Base-by-base conservation (phyloP, 208 protist genomes). In the Trypanosoma avium region DNA sequence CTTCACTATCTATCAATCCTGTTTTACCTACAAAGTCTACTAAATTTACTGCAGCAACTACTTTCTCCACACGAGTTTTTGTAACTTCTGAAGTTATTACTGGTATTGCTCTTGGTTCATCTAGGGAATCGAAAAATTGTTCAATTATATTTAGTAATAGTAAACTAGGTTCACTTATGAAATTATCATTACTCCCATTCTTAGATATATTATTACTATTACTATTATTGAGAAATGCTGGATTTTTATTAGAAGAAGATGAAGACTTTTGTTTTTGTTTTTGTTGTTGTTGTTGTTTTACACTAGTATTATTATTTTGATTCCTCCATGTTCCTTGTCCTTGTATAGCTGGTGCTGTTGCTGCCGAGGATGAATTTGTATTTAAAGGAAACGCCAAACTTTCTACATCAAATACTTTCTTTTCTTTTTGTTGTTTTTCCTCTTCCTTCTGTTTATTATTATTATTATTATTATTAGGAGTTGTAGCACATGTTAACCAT, bases 41-140 rank as follows among this genome's bases (percentile, higher is more conserved):
- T 22, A 94, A 59, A 53, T 94, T 80, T 36, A 94, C 65, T 13
- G 68, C 60, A 13, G 48, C 22, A 59, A 92, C 64, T 3, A 81
- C 82, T 35, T 76, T 80, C 49, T 92, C 83, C 8, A 94, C 84
- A 50, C 88, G 88, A 26, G 32, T 65, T n/a, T 56, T 64, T 70
- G 85, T 94, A 22, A 76, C 62, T 13, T 81, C 75, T 0, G 88
- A 92, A 22, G 60, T 83, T 15, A 94, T 74, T 15, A 72, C 82
- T 2, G 67, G 75, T 43, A 92, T 46, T 36, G 71, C 82, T 48
- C 83, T 73, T 15, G 75, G 52, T 64, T 91, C 84, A 15, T 65
- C 61, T 0, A 92, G 72, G 33, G 75, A 59, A 38, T 77, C 75
- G 53, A 86, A 79, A 54, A 94, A 91, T 22, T 73, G 84, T 58